Conservation (phyloP, 2,329 filamentous ascomycete species). For the Shiraia sp. region DNA sequence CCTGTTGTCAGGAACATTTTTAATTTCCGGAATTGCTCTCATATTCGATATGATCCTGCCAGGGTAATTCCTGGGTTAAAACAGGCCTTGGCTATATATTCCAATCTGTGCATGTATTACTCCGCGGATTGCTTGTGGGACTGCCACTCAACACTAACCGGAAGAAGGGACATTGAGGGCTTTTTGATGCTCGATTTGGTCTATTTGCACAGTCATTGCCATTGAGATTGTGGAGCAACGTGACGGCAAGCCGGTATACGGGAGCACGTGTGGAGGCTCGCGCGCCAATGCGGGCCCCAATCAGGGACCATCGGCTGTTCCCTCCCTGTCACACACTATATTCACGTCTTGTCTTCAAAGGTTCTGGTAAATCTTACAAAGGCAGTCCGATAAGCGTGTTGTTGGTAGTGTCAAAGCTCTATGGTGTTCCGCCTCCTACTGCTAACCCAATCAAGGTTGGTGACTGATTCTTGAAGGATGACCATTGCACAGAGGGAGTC, state of each 20-base stretch:
- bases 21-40: slow-evolving; percentile 11
- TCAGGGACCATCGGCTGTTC: slow-evolving; percentile 1
- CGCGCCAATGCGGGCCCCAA: too few species aligned
- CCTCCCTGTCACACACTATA: too few species aligned
- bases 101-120: slow-evolving; percentile 21
- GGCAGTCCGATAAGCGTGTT: too few species aligned
- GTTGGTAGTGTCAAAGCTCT: too few species aligned
- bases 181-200: not conserved
- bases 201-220: not conserved
- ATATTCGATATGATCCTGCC: slow-evolving; percentile 11
- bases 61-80: slow-evolving; percentile 14
- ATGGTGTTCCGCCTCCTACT: too few species aligned
- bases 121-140: slow-evolving; percentile 2
- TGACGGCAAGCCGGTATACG: too few species aligned
- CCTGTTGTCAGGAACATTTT: slow-evolving; percentile 5
- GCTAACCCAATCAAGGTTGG: too few species aligned
- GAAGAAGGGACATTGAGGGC: slow-evolving; percentile 2
- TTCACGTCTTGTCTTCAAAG: too few species aligned
- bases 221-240: not conserved
- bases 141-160: not conserved
- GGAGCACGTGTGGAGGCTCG: too few species aligned
- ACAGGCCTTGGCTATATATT: slow-evolving; percentile 22
- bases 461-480: too few species aligned
- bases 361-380: too few species aligned
- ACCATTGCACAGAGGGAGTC: too few species aligned